phyloP scores from a whole-genome alignment of 345 rosid genomes.

The Raphanus raphanistrum region DNA sequence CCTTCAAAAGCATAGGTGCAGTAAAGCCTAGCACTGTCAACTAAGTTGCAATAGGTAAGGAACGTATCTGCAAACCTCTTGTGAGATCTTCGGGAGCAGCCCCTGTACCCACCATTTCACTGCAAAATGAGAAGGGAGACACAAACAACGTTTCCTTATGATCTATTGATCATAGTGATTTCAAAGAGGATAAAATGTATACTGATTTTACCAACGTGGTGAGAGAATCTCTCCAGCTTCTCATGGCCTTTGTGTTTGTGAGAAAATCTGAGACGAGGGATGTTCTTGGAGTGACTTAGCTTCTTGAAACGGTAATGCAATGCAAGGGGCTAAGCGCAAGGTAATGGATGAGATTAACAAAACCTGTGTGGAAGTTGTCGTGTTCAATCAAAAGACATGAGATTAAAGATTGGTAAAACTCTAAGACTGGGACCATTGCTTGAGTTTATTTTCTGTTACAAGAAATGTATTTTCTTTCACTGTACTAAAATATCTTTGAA shows the following conservation, averaged over 20 bases:
- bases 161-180: constrained; percentile 11
- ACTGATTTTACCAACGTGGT: constrained; percentile 72
- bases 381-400: constrained; percentile 11
- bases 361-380: constrained; percentile 51
- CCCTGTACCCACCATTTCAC: too few species aligned
- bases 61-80: constrained; percentile 66
- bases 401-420: constrained; percentile 19
- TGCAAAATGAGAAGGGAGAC: too few species aligned
- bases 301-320: too few species aligned
- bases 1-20: constrained; percentile 82
- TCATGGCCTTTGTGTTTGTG: constrained; percentile 48
- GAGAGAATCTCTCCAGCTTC: constrained; percentile 83
- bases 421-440: constrained; percentile 15
- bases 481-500: constrained; percentile 25
- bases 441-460: constrained; percentile 33
- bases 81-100: too few species aligned
- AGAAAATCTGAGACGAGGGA: constrained; percentile 53
- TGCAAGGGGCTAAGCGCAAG: constrained; percentile 51
- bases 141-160: background rate
- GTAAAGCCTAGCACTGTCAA: constrained; percentile 47
- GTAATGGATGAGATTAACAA: constrained; percentile 64
- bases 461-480: constrained; percentile 35
- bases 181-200: constrained; percentile 7
- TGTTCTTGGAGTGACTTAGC: constrained; percentile 52
- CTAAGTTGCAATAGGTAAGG: too few species aligned